phyloP scores from a whole-genome alignment of 208 protist species.

The Acanthamoeba royreba region DNA sequence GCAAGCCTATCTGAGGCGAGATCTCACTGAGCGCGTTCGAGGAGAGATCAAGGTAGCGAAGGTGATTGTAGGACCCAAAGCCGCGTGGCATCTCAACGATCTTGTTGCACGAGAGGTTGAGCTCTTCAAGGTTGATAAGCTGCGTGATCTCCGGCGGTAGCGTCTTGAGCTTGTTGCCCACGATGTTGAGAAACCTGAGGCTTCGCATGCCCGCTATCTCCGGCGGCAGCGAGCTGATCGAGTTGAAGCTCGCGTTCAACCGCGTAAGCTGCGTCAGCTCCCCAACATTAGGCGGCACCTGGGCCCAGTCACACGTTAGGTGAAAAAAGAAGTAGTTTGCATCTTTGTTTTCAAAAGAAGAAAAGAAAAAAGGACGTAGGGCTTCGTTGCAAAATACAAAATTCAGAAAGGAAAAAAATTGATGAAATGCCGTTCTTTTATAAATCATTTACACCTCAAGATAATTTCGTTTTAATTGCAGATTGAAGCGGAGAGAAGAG shows the following conservation, averaged over 20 bases:
- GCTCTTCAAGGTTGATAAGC: background rate
- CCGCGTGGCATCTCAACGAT: background rate
- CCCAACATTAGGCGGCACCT: background rate
- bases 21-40: too few species aligned
- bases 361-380: too few species aligned
- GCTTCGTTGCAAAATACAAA: too few species aligned
- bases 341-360: too few species aligned
- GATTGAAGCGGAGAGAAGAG: too few species aligned
- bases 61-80: background rate
- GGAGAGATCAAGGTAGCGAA: background rate
- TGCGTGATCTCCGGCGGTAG: background rate
- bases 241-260: background rate
- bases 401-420: too few species aligned
- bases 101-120: background rate
- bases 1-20: too few species aligned
- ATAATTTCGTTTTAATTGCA: too few species aligned
- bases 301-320: too few species aligned
- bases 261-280: background rate
- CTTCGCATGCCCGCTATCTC: background rate
- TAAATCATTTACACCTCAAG: too few species aligned
- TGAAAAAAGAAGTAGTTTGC: too few species aligned
- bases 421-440: too few species aligned
- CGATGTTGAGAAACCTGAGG: background rate
- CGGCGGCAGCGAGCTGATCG: background rate
- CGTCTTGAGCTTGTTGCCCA: background rate